Evolutionary conservation across 345 rosid genomes (phyloP).

Genomic region (Lumnitzera racemosa): DNA sequence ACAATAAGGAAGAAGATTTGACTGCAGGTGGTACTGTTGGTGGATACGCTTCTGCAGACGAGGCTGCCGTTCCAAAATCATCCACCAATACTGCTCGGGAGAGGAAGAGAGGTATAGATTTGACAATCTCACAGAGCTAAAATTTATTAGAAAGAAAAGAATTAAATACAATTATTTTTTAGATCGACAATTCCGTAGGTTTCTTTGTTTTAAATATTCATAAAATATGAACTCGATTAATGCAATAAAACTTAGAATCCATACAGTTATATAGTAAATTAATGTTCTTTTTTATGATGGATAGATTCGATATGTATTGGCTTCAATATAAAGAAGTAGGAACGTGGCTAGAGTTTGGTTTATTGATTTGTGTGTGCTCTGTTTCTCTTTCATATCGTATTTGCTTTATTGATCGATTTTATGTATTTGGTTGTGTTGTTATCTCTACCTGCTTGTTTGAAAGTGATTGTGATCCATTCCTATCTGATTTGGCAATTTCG

Average conservation of each 20-base stretch:
- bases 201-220: no score
- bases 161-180: no score
- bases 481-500: not conserved
- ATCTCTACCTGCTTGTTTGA: not conserved
- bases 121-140: constrained; percentile 1
- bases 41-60: constrained; percentile 83
- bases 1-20: constrained; percentile 15
- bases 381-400: no score
- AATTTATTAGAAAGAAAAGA: no score
- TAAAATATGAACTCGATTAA: no score
- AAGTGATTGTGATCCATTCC: not conserved
- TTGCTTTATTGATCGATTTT: no score
- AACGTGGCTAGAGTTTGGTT: no score
- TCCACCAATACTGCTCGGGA: constrained; percentile 34
- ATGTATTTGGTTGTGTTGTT: not conserved
- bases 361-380: no score
- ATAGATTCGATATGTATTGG: no score
- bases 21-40: constrained; percentile 11
- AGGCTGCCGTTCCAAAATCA: constrained; percentile 48
- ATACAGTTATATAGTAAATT: not conserved
- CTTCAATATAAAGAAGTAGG: no score
- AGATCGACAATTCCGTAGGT: no score
- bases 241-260: not conserved
- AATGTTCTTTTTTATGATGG: no score
- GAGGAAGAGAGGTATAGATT: constrained; percentile 71